phyloP scores from a whole-genome alignment of 1,284 basidiomycete species.

The Ganoderma lucidum region DNA sequence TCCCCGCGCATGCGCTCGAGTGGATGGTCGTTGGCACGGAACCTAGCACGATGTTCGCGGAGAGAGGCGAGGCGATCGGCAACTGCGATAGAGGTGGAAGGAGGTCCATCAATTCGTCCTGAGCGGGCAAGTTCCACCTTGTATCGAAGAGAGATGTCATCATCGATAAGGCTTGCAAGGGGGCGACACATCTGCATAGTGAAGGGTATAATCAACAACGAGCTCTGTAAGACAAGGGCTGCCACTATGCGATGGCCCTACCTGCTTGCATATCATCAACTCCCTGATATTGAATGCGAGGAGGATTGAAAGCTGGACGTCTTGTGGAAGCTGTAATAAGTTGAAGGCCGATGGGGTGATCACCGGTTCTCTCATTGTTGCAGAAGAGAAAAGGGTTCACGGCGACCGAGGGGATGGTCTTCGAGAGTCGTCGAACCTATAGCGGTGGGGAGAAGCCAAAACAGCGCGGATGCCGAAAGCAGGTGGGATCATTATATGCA shows the following conservation, averaged over 20 bases:
- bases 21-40: not conserved
- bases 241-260: not conserved
- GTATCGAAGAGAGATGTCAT: not conserved
- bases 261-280: not conserved
- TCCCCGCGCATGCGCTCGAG: not conserved
- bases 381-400: too few relatives aligned
- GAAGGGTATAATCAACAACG: not conserved
- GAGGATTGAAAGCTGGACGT: not conserved
- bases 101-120: not conserved
- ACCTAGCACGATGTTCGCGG: conserved; percentile 1
- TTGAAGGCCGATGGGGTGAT: too few relatives aligned
- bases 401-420: too few relatives aligned
- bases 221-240: not conserved
- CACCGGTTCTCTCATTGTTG: too few relatives aligned
- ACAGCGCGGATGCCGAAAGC: too few relatives aligned
- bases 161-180: not conserved
- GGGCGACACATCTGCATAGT: not conserved
- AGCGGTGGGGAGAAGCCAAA: too few relatives aligned
- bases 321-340: too few relatives aligned
- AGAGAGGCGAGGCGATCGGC: not conserved
- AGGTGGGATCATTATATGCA: too few relatives aligned
- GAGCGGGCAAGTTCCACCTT: not conserved
- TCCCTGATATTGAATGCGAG: not conserved
- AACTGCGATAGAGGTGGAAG: not conserved
- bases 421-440: too few relatives aligned